Evolutionary conservation across 2,329 filamentous ascomycete species (phyloP).

Genomic region (Graphiopsis chlorocephala): DNA sequence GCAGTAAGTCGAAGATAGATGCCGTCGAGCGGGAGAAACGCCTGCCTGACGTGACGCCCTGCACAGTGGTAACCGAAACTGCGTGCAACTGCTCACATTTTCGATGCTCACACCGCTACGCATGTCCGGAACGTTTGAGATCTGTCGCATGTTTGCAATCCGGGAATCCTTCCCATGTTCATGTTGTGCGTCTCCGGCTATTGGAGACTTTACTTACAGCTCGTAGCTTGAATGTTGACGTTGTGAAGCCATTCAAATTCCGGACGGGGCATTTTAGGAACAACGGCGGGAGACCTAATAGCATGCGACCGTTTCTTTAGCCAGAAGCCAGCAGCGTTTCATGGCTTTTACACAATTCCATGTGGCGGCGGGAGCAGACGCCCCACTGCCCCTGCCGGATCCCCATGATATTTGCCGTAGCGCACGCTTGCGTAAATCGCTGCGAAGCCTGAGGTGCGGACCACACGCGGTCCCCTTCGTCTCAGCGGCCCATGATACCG

Average conservation of each 20-base stretch:
- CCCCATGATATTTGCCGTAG: conserved; percentile 9
- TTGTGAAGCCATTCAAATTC: neutral
- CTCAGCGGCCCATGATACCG: neutral
- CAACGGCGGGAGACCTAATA: neutral
- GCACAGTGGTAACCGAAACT: neutral
- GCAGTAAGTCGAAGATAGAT: neutral
- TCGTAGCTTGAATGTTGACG: neutral
- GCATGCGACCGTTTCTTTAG: neutral
- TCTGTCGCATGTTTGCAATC: neutral
- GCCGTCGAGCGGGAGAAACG: neutral
- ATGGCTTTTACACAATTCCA: neutral
- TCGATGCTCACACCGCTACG: neutral
- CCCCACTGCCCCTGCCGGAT: conserved; percentile 1
- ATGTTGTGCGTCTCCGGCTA: neutral
- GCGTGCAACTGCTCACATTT: neutral
- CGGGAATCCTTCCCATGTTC: neutral
- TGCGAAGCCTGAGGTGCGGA: neutral
- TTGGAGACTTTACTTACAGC: neutral
- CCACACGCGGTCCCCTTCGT: neutral
- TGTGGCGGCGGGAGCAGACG: neutral
- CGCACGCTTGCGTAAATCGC: conserved; percentile 1
- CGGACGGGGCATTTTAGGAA: neutral
- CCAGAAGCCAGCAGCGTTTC: neutral
- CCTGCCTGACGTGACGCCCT: neutral
- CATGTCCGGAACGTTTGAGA: neutral